Conservation (phyloP, 768 basidiomycete species). For the Mycena polygramma region DNA sequence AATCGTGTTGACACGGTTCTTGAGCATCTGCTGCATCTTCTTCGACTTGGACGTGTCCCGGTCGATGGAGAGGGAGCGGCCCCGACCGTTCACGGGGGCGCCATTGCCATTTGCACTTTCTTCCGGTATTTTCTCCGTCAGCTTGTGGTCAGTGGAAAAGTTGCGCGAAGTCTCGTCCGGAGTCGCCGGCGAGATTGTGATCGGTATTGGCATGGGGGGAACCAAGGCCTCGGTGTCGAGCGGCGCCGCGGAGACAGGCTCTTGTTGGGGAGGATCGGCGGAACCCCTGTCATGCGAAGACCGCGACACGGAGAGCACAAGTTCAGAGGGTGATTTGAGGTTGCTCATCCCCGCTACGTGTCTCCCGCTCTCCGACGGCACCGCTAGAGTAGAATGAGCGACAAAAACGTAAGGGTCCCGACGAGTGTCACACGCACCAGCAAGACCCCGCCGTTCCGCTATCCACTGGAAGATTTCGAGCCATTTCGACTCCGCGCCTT, state of each 20-base stretch:
- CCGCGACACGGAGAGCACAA: conserved; percentile 37
- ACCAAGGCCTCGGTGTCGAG: conserved; percentile 29
- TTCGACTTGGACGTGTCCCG: conserved; percentile 71
- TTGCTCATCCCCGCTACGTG: conserved; percentile 44
- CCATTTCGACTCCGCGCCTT: conserved; percentile 85
- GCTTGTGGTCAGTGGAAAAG: conserved; percentile 26
- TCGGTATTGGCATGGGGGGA: conserved; percentile 55
- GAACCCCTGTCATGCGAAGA: conserved; percentile 36
- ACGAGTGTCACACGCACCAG: conserved; percentile 24
- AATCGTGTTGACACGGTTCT: conserved; percentile 80
- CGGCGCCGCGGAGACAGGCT: conserved; percentile 19
- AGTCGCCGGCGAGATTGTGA: conserved; percentile 74
- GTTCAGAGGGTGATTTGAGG: conserved; percentile 46
- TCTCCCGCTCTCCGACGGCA: conserved; percentile 45
- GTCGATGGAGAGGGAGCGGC: conserved; percentile 57
- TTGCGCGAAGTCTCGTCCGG: conserved; percentile 53
- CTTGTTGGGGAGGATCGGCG: conserved; percentile 6
- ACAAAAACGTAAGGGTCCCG: background rate
- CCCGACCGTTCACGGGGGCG: conserved; percentile 34
- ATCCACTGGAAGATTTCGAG: conserved; percentile 91
- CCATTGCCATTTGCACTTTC: conserved; percentile 21
- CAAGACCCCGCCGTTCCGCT: conserved; percentile 64
- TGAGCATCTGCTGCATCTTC: conserved; percentile 82
- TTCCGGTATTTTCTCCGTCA: conserved; percentile 24
- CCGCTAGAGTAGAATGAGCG: conserved; percentile 31